Percentiles rank a stretch among this genome's conserved stretches.
phyloP scores from a whole-genome alignment of 179 eudicot species.

The Drosera spatulata region DNA sequence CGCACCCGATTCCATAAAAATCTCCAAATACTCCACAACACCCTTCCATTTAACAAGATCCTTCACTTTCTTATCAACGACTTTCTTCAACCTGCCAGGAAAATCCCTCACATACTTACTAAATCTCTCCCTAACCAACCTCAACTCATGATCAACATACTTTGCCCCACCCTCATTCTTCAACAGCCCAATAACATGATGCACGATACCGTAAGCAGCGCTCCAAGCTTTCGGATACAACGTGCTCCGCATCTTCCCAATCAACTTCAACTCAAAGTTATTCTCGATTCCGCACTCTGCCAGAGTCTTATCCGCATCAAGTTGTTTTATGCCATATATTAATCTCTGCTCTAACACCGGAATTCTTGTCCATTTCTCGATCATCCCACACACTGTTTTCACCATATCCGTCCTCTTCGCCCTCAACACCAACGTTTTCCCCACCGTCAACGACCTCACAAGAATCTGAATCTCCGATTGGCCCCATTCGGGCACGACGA shows the following conservation, averaged over 20 bases:
- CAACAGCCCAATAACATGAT: conserved; percentile 22
- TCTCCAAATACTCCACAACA: conserved; percentile 22
- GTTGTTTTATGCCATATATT: conserved; percentile 56
- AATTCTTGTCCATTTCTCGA: conserved; percentile 33
- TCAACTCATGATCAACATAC: not conserved
- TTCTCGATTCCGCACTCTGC: conserved; percentile 39
- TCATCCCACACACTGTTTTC: conserved; percentile 24
- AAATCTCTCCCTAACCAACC: conserved; percentile 9
- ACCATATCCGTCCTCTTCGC: conserved; percentile 43
- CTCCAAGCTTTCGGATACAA: conserved; percentile 53
- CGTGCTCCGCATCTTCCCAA: conserved; percentile 68
- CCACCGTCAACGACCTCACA: conserved; percentile 35
- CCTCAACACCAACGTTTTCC: conserved; percentile 38
- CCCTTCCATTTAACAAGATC: not conserved
- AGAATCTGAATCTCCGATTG: conserved; percentile 36
- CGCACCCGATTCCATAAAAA: conserved; percentile 45
- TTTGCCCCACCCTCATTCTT: conserved; percentile 11
- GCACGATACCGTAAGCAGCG: conserved; percentile 36
- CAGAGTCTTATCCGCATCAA: conserved; percentile 50
- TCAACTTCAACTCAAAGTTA: conserved; percentile 53
- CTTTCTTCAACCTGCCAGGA: not conserved
- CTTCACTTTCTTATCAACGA: not conserved
- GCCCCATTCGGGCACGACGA: conserved; percentile 9
- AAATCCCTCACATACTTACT: conserved; percentile 11
- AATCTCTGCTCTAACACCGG: conserved; percentile 47